Percentiles rank a stretch among this genome's conserved stretches.
phyloP scores from a whole-genome alignment of 169 alveolate genomes.

The Plasmodium vivax region DNA sequence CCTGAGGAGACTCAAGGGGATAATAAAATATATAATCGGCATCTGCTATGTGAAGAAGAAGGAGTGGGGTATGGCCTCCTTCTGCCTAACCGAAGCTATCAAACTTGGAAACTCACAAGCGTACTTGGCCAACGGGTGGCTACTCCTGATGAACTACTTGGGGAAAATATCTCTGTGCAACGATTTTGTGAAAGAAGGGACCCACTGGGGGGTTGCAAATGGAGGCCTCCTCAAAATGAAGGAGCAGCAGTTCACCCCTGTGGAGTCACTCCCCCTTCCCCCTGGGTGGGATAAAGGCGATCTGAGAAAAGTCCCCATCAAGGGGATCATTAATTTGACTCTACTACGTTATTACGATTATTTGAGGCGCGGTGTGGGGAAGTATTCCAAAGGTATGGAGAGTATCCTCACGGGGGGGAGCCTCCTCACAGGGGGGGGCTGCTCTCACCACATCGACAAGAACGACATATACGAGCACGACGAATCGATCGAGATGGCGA shows the following conservation, averaged over 20 bases:
- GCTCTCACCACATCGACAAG: neutral
- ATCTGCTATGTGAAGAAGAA: slow-evolving; percentile 67
- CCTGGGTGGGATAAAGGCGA: neutral
- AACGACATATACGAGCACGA: slow-evolving; percentile 65
- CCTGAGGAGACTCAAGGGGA: slow-evolving; percentile 9
- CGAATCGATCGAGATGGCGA: slow-evolving; percentile 24
- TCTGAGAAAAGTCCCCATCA: slow-evolving; percentile 10
- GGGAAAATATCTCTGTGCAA: slow-evolving; percentile 25
- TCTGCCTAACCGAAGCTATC: slow-evolving; percentile 36
- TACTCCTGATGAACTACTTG: slow-evolving; percentile 45
- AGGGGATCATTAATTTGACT: slow-evolving; percentile 48
- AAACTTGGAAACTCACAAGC: slow-evolving; percentile 8
- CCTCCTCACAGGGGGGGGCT: too few relatives aligned
- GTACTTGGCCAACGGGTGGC: slow-evolving; percentile 39
- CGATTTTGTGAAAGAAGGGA: slow-evolving; percentile 7
- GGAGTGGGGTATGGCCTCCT: slow-evolving; percentile 50
- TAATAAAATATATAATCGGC: slow-evolving; percentile 64
- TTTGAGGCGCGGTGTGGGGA: neutral
- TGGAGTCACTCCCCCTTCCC: neutral
- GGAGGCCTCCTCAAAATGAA: neutral
- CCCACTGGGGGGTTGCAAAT: neutral
- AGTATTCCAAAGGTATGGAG: neutral
- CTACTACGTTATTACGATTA: slow-evolving; percentile 31
- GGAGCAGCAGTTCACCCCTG: neutral
- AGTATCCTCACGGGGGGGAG: neutral